Evolutionary conservation across 805 yeast species (phyloP), one percentile per base, ranked within the genome.

Genomic region (Metschnikowia proteae): DNA sequence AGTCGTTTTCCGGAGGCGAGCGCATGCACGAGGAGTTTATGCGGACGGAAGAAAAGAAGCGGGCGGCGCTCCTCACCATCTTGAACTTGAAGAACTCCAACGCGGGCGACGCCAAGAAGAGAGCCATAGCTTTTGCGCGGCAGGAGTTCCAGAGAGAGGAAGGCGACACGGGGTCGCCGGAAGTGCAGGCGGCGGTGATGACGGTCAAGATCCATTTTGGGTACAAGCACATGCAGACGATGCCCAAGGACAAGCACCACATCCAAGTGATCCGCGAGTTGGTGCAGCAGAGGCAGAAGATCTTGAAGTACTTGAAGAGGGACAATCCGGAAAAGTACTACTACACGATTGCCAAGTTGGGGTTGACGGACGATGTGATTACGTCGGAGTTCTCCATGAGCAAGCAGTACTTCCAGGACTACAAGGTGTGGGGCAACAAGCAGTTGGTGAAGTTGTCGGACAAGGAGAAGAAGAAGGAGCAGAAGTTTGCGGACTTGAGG

Each of bases 91-190:
- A 78, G 66, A 91, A 91, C 67, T 77, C 94, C 26, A 75, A 76
- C 55, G 76, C 76, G 45, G 63, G 67, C 17, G 90, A 87, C 54
- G 73, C 74, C 49, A 72, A 76, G 59, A 79, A 80, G 55, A 64
- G 80, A 56, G 86, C 88, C 28, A 72, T 81, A 2, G 68, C 69
- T 40, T 65, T 85, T 40, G 97, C 97, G 1, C 75, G 81, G 44
- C 70, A 78, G 57, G 97, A 92, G 69, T 91, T 92, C 66, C 83
- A 81, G 58, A 77, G 96, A 60, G 76, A 78, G 54, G 89, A 83
- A 40, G 96, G 96, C 46, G 98, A 94, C 65, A 88, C 97, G 0
- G 97, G 96, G 3, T 88, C 96, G 1, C 82, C 96, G 46, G 98
- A 92, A 69, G 97, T 91, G 26, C 97, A 91, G 68, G 97, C 98